Evolutionary conservation across 1,284 basidiomycete species (phyloP), one percentile per base, ranked within the genome.

Genomic region (Fomitopsis schrenkii): DNA sequence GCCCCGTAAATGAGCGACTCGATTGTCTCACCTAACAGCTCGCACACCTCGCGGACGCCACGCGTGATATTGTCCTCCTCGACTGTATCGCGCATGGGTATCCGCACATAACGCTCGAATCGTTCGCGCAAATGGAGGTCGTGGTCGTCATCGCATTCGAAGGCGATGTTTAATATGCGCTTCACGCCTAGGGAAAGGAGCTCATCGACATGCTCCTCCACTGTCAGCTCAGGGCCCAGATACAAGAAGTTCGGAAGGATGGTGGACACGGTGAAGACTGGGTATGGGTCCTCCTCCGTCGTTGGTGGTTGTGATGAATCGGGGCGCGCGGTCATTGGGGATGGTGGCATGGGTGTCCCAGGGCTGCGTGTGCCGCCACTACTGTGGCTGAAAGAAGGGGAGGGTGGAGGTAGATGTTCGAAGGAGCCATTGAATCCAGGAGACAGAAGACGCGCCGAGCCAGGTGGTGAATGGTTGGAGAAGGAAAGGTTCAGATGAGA

Each of bases 51-150:
- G 38, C 86, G 81, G 55, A 98, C 87, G 35, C 92, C 91, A 53
- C 81, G 80, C n/a, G 87, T 86, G 45, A 98, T 92, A 55, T 91
- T 92, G 60, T 91, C 90, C 74, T 98, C 96, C 73, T 98, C 96
- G 15, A 98, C 94, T 3, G 87, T 94, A 77, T 98, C 96, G 66
- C 93, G 82, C 91, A 98, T 95, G 2, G 94, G 92, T 41, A 98
- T 90, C 67, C 88, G 88, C 54, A 85, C 79, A 72, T 98, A 97
- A 64, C 85, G 84, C 65, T 93, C 90, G 71, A 98, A 97, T 28
- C 79, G 79, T 57, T 84, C 79, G 35, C 79, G 79, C 62, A 96
- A 70, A 22, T 78, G 76, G 62, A 95, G 75, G 0, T 87, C 91
- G 60, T 89, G 85, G 71, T 94, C 88, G 67, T 95, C 86, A 66